phyloP scores from a whole-genome alignment of 495 filamentous ascomycete species.

The Glarea lozoyensis region DNA sequence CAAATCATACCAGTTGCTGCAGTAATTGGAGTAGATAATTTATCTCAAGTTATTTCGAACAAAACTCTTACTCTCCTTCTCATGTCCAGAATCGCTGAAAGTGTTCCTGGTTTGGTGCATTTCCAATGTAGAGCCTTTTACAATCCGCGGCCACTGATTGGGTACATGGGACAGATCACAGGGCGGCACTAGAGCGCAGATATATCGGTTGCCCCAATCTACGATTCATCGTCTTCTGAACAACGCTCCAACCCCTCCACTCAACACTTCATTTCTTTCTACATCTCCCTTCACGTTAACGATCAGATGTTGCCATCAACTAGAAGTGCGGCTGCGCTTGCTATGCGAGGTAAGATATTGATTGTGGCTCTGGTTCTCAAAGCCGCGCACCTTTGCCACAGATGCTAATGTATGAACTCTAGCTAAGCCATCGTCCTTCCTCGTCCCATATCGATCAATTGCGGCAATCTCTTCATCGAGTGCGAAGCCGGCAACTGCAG shows the following conservation, averaged over 20 bases:
- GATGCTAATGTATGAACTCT: constrained; percentile 24
- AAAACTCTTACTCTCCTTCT: too few relatives aligned
- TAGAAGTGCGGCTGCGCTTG: constrained; percentile 56
- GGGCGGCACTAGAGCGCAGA: too few relatives aligned
- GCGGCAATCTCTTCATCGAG: constrained; percentile 54
- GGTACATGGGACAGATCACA: too few relatives aligned
- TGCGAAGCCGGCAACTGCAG: constrained; percentile 43
- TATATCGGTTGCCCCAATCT: too few relatives aligned
- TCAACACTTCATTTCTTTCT: constrained; percentile 15
- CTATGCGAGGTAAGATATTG: constrained; percentile 57
- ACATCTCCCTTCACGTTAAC: constrained; percentile 16
- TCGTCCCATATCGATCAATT: constrained; percentile 48
- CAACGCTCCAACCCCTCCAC: constrained; percentile 18
- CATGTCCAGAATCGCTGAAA: too few relatives aligned
- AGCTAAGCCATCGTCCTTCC: constrained; percentile 54
- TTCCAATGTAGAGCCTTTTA: too few relatives aligned
- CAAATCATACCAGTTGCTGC: too few relatives aligned
- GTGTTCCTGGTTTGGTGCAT: too few relatives aligned
- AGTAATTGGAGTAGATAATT: too few relatives aligned
- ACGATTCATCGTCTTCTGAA: constrained; percentile 9
- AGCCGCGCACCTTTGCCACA: constrained; percentile 11
- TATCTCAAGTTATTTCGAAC: too few relatives aligned
- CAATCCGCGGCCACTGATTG: too few relatives aligned
- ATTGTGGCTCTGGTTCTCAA: too few relatives aligned
- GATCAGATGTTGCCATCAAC: constrained; percentile 53